Evolutionary conservation across 2,329 filamentous ascomycete species (phyloP).

Genomic region (Moelleriella libera): DNA sequence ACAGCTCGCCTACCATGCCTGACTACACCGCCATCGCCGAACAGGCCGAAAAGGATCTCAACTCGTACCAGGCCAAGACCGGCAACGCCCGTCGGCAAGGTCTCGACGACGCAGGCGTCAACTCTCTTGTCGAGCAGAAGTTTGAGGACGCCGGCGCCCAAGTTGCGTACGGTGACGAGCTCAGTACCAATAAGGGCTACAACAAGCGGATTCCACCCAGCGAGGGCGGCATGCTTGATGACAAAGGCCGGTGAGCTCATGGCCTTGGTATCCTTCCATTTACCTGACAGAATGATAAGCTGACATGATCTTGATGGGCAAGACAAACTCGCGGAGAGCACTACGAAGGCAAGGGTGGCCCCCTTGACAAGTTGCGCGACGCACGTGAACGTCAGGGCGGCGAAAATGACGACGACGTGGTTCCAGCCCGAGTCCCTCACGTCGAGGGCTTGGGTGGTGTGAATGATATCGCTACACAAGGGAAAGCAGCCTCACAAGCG

Average conservation of each 20-base stretch:
- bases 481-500: slow-evolving; percentile 19
- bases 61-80: slow-evolving; percentile 33
- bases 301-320: not conserved
- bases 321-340: slow-evolving; percentile 29
- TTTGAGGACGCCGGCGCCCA: slow-evolving; percentile 15
- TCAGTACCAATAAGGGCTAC: slow-evolving; percentile 30
- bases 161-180: slow-evolving; percentile 21
- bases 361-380: slow-evolving; percentile 21
- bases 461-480: slow-evolving; percentile 18
- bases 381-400: slow-evolving; percentile 10
- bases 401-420: slow-evolving; percentile 22
- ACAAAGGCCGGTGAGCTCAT: slow-evolving; percentile 25
- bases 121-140: slow-evolving; percentile 24
- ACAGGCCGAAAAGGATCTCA: slow-evolving; percentile 31
- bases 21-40: slow-evolving; percentile 27
- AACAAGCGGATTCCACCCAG: slow-evolving; percentile 29
- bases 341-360: slow-evolving; percentile 28
- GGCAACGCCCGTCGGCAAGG: slow-evolving; percentile 23
- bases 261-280: not conserved
- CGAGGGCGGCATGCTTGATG: slow-evolving; percentile 29
- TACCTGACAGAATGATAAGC: not conserved
- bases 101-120: slow-evolving; percentile 27
- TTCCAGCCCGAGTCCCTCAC: slow-evolving; percentile 10
- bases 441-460: slow-evolving; percentile 9
- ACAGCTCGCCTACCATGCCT: slow-evolving; percentile 8